phyloP scores from a whole-genome alignment of 2,329 filamentous ascomycete species.

The Gremmenia infestans region DNA sequence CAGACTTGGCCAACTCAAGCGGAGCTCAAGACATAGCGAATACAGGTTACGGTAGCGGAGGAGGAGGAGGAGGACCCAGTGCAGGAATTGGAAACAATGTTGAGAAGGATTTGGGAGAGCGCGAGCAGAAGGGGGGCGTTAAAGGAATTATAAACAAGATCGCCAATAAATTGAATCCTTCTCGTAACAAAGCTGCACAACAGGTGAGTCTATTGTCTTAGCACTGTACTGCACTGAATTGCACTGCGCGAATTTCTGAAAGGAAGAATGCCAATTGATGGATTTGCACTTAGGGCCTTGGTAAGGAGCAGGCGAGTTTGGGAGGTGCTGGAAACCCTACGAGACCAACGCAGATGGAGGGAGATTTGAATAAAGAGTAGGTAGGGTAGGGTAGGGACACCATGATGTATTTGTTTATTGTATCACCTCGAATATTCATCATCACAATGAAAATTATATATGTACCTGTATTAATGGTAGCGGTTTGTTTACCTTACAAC shows the following conservation, averaged over 20 bases:
- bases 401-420: not conserved
- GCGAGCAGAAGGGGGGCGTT: not conserved
- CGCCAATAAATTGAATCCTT: not conserved
- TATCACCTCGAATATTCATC: slow-evolving; percentile 19
- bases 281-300: not conserved
- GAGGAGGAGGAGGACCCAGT: not conserved
- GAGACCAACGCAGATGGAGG: not conserved
- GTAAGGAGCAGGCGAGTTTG: not conserved
- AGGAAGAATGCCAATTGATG: not conserved
- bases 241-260: not conserved
- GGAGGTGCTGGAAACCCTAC: not conserved
- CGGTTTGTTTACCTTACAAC: too few relatives aligned
- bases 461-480: too few relatives aligned
- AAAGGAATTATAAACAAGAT: not conserved
- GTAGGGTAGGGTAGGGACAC: not conserved
- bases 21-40: not conserved
- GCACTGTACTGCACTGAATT: not conserved
- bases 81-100: not conserved
- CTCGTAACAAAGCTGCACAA: not conserved
- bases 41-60: too few relatives aligned
- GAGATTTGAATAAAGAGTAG: slow-evolving; percentile 1
- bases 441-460: too few relatives aligned
- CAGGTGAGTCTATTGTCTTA: not conserved
- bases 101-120: not conserved
- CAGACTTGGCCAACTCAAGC: not conserved